Percentiles rank a stretch among this genome's conserved stretches.
phyloP scores from a whole-genome alignment of 805 yeast species.

The Candida pseudoglaebosa region DNA sequence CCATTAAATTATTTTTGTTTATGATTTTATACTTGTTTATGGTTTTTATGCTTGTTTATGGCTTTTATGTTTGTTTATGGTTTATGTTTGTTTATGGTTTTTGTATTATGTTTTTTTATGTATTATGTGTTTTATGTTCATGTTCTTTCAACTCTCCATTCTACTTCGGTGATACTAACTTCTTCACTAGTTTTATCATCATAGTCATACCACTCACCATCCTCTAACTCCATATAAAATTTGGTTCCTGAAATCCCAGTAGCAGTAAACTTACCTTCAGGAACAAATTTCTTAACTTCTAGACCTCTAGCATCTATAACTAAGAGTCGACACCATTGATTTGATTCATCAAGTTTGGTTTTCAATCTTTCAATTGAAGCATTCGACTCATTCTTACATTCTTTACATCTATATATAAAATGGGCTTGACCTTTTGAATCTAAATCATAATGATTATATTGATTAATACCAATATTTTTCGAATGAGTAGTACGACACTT shows the following conservation, averaged over 20 bases:
- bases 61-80: too few relatives aligned
- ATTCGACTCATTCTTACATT: constrained; percentile 48
- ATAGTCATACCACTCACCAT: constrained; percentile 91
- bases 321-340: constrained; percentile 45
- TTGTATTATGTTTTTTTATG: too few relatives aligned
- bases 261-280: constrained; percentile 60
- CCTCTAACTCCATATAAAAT: constrained; percentile 71
- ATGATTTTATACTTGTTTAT: too few relatives aligned
- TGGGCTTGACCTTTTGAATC: constrained; percentile 83
- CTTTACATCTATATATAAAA: constrained; percentile 71
- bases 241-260: constrained; percentile 49
- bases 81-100: too few relatives aligned
- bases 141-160: constrained; percentile 53
- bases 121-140: too few relatives aligned
- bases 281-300: constrained; percentile 63
- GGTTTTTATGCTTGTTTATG: too few relatives aligned
- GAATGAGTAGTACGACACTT: constrained; percentile 75
- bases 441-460: constrained; percentile 61
- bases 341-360: constrained; percentile 38
- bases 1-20: too few relatives aligned
- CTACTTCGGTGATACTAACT: constrained; percentile 73
- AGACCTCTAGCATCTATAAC: constrained; percentile 85
- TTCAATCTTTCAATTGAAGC: constrained; percentile 32
- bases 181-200: constrained; percentile 81
- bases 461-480: constrained; percentile 65